Evolutionary conservation across 345 rosid species (phyloP).

Genomic region (thale cress (Arabidopsis thaliana)): TAIR10.1 NC_003070.9:19075001-19075500

Average conservation of each 20-base stretch:
- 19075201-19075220: constrained; percentile 70
- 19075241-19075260: constrained; percentile 90
- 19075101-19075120: constrained; percentile 90
- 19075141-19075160: constrained; percentile 71
- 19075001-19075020: constrained; percentile 15
- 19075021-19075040: constrained; percentile 12
- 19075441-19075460: constrained; percentile 92
- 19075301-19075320: constrained; percentile 98
- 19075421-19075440: constrained; percentile 90
- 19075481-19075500: constrained; percentile 86
- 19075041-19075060: constrained; percentile 83
- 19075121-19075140: constrained; percentile 55
- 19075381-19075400: constrained; percentile 92
- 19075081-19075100: constrained; percentile 80
- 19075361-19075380: constrained; percentile 92
- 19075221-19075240: constrained; percentile 92
- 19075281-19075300: constrained; percentile 92
- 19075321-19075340: constrained; percentile 96
- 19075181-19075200: constrained; percentile 78
- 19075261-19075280: constrained; percentile 84
- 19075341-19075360: constrained; percentile 79
- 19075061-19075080: constrained; percentile 84
- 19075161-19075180: constrained; percentile 82
- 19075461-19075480: constrained; percentile 98
- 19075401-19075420: constrained; percentile 99